These are phyloP conservation scores for Sordariomycetes sp. DNA, from an alignment of 2,329 filamentous ascomycete species.

Conservation along the genomic window DNA sequence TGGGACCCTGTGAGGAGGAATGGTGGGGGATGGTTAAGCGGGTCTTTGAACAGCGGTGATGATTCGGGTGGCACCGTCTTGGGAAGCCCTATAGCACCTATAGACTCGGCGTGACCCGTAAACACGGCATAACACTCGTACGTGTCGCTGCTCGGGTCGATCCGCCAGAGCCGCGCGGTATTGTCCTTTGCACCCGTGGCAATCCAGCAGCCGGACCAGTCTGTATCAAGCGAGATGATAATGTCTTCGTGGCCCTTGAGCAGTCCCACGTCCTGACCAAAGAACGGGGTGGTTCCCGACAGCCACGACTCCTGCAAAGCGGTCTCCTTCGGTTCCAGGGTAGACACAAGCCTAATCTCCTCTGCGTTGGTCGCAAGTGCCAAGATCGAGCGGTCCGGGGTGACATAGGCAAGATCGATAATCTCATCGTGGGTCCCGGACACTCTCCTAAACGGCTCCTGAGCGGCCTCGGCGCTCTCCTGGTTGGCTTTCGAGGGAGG, in stretches of 20 bases:
- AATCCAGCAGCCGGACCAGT: constrained; percentile 96
- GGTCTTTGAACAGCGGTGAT: constrained; percentile 61
- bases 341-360: constrained; percentile 77
- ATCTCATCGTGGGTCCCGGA: constrained; percentile 97
- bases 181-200: constrained; percentile 97
- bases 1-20: constrained; percentile 90
- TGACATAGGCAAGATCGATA: constrained; percentile 83
- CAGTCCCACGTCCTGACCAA: constrained; percentile 79
- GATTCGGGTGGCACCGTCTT: constrained; percentile 55
- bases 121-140: constrained; percentile 76
- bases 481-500: constrained; percentile 26
- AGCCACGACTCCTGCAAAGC: constrained; percentile 11
- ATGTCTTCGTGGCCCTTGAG: constrained; percentile 91
- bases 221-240: constrained; percentile 84
- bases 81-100: constrained; percentile 81
- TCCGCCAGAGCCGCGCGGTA: constrained; percentile 78
- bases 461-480: constrained; percentile 19
- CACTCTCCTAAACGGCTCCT: constrained; percentile 59
- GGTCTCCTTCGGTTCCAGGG: constrained; percentile 29
- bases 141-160: constrained; percentile 65
- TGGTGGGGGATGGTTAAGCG: constrained; percentile 67
- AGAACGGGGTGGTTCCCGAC: constrained; percentile 43
- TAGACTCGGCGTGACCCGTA: constrained; percentile 85
- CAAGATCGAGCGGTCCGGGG: constrained; percentile 68
- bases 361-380: constrained; percentile 93